Conservation (phyloP, 495 filamentous ascomycete species). For the Pyronema domesticum region DNA sequence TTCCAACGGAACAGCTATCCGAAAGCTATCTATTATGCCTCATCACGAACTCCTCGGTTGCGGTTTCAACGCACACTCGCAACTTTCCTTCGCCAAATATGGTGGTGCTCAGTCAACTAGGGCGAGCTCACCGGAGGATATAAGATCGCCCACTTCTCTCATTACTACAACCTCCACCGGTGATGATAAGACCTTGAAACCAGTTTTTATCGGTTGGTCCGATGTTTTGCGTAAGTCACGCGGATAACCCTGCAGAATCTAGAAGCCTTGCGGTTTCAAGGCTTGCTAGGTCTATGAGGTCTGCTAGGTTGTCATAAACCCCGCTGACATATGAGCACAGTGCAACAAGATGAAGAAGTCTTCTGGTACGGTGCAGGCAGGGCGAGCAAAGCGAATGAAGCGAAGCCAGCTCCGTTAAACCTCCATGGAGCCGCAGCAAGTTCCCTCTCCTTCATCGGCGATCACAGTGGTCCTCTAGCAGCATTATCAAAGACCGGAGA, state of each 20-base stretch:
- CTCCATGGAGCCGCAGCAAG: not conserved
- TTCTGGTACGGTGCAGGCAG: not conserved
- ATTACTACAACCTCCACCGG: not conserved
- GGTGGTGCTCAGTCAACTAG: not conserved
- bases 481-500: not conserved
- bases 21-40: not conserved
- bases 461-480: not conserved
- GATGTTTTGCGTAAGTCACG: conserved; percentile 12
- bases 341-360: not conserved
- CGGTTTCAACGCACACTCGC: not conserved
- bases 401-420: not conserved
- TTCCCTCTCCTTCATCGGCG: not conserved
- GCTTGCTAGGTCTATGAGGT: not conserved
- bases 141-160: not conserved
- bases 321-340: not conserved
- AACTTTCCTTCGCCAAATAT: not conserved
- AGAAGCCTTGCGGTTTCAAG: not conserved
- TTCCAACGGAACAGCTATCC: too few species aligned
- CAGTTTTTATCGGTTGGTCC: conserved; percentile 17
- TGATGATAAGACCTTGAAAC: not conserved
- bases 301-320: not conserved
- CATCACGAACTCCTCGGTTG: not conserved
- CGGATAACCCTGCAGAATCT: not conserved
- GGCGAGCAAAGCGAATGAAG: not conserved
- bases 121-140: not conserved